Conservation (phyloP, 176 grass and related monocot genomes). For the Areca catechu region DNA sequence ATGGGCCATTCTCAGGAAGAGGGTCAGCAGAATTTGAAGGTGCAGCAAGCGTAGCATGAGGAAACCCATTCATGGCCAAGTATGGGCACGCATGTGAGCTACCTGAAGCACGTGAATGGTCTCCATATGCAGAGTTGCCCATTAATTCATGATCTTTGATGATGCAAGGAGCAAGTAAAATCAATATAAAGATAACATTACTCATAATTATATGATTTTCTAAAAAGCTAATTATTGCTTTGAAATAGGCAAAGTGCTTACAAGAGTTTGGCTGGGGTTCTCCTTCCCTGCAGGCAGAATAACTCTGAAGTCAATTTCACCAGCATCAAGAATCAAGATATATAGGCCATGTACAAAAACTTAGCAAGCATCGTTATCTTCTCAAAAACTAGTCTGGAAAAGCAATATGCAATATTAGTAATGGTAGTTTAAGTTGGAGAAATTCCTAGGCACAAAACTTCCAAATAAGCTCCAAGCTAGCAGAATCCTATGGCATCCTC, state of each 20-base stretch:
- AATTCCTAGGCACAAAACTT: too few relatives aligned
- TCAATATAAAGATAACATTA: constrained; percentile 10
- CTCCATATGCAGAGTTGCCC: constrained; percentile 29
- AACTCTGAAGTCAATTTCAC: neutral
- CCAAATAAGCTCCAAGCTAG: too few relatives aligned
- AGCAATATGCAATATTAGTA: too few relatives aligned
- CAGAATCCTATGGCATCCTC: too few relatives aligned
- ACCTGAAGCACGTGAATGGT: constrained; percentile 55
- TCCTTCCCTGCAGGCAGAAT: constrained; percentile 43
- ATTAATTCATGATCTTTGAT: constrained; percentile 43
- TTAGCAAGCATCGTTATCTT: too few relatives aligned
- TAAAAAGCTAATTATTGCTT: too few relatives aligned
- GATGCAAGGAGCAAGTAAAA: constrained; percentile 13
- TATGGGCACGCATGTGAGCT: constrained; percentile 71
- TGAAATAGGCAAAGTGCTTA: constrained; percentile 30
- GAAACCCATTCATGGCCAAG: constrained; percentile 49
- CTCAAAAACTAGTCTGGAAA: too few relatives aligned
- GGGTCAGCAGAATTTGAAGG: constrained; percentile 47
- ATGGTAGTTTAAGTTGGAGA: too few relatives aligned
- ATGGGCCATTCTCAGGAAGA: constrained; percentile 42
- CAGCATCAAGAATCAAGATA: neutral
- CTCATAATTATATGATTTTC: too few relatives aligned
- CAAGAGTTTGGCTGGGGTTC: constrained; percentile 46
- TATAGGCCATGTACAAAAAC: too few relatives aligned
- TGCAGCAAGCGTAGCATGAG: constrained; percentile 43